These are phyloP conservation scores for Colletotrichum tanaceti DNA, from an alignment of 2,329 filamentous ascomycete species.

Conservation along the genomic window DNA sequence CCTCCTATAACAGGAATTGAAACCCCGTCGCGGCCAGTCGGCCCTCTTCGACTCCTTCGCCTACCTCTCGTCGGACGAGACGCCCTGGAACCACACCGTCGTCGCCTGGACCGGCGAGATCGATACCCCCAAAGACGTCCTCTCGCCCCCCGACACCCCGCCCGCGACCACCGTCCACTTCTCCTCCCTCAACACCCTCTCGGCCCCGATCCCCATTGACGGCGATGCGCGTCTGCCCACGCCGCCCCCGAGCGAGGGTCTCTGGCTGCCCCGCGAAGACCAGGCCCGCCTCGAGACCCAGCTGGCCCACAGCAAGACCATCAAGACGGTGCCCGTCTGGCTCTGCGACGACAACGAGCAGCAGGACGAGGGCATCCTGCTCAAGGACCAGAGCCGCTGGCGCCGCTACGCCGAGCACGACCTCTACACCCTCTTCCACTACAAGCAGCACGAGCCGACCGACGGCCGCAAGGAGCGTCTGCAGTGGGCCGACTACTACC, in stretches of 20 bases:
- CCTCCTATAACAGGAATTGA: slow-evolving; percentile 69
- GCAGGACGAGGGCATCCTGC: slow-evolving; percentile 72
- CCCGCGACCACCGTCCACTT: slow-evolving; percentile 62
- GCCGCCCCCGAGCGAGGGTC: slow-evolving; percentile 72
- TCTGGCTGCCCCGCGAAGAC: slow-evolving; percentile 78
- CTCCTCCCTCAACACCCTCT: slow-evolving; percentile 76
- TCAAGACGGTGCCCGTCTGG: slow-evolving; percentile 90
- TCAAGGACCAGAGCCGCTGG: slow-evolving; percentile 89
- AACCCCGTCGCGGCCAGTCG: slow-evolving; percentile 84
- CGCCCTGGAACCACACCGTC: slow-evolving; percentile 90
- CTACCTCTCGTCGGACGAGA: slow-evolving; percentile 84
- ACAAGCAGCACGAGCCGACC: slow-evolving; percentile 92
- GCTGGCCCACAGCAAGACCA: slow-evolving; percentile 77
- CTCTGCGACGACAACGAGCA: slow-evolving; percentile 80
- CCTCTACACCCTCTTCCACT: slow-evolving; percentile 93
- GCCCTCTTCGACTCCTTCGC: slow-evolving; percentile 92
- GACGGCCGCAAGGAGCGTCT: slow-evolving; percentile 84
- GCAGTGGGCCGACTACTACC: slow-evolving; percentile 92
- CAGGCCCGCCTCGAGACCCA: slow-evolving; percentile 79
- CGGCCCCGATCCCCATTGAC: slow-evolving; percentile 82
- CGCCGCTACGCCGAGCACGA: slow-evolving; percentile 91
- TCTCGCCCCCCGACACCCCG: slow-evolving; percentile 61
- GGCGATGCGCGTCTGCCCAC: slow-evolving; percentile 64
- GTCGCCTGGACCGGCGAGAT: slow-evolving; percentile 97
- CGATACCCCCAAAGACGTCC: slow-evolving; percentile 60